These are phyloP conservation scores for Nitzschia palea DNA, from an alignment of 108 stramenopile species.

Conservation along the genomic window DNA sequence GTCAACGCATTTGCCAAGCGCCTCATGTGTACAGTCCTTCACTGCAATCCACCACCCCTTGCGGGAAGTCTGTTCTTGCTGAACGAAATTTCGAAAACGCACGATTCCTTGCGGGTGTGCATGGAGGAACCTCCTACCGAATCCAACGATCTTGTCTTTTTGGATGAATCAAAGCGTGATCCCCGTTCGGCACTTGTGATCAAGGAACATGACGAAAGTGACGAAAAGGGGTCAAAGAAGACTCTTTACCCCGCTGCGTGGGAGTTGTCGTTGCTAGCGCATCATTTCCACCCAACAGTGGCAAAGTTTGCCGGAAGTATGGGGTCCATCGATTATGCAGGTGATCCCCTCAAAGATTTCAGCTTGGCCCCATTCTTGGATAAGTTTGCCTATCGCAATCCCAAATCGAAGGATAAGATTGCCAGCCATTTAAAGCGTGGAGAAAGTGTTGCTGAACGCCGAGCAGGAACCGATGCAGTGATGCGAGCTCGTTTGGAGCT, in stretches of 20 bases:
- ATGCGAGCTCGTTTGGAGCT: constrained; percentile 33
- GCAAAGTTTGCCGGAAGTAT: constrained; percentile 74
- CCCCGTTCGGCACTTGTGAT: constrained; percentile 57
- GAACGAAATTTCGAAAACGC: constrained; percentile 80
- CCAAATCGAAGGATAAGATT: constrained; percentile 70
- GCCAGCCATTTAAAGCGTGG: constrained; percentile 37
- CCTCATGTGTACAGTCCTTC: constrained; percentile 72
- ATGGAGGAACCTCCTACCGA: constrained; percentile 33
- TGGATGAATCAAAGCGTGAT: constrained; percentile 75
- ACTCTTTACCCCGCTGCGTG: constrained; percentile 51
- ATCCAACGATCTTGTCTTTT: constrained; percentile 12
- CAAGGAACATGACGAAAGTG: constrained; percentile 7
- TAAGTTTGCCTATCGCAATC: constrained; percentile 98
- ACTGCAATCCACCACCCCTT: constrained; percentile 71
- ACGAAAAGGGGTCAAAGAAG: background rate
- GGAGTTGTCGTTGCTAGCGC: constrained; percentile 79
- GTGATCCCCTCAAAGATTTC: constrained; percentile 97
- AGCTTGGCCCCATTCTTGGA: constrained; percentile 91
- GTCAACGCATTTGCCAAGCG: constrained; percentile 89
- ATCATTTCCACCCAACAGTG: constrained; percentile 97
- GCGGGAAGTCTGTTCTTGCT: constrained; percentile 88
- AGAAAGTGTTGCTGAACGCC: constrained; percentile 56
- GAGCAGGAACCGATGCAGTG: constrained; percentile 38
- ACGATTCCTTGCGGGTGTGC: constrained; percentile 46
- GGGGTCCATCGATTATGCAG: constrained; percentile 73